Evolutionary conservation across 148 eudicot genomes (phyloP), one percentile per base, ranked within the genome.

Genomic region (Euryodendron excelsum): DNA sequence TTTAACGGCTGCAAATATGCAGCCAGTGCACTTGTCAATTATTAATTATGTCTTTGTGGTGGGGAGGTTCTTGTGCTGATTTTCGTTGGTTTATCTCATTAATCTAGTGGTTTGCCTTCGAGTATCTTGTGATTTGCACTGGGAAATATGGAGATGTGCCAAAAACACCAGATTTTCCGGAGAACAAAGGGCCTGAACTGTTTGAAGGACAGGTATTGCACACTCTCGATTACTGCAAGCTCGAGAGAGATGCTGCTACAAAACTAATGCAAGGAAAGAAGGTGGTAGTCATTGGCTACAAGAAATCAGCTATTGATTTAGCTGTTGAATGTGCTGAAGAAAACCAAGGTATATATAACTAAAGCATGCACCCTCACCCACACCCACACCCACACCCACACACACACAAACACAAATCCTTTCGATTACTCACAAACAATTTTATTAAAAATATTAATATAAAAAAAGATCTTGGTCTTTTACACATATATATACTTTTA

Each of bases 221-320:
- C 65, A 84, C 98, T 7, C 85, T 91, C 76, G 97, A 96, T 50
- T 96, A 96, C 83, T 82, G 97, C 92, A 96, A 96, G 76, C 83
- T 96, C 67, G 85, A 83, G 71, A 56, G 81, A 39, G 89, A 90
- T n/a, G 94, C 86, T 52, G 78, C 92, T 69, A 78, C 85, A 30
- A 52, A 79, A 47, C 86, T 96, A 10, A 64, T 96, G 23, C 78
- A 79, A 76, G 99, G 91, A 27, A 93, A 93, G 73, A 93, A 88
- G 79, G 98, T 93, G 50, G 99, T 88, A 0, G 79, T 96, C 53
- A 81, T 96, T 64, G 99, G 99, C 50, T 93, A 90, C 86, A 96
- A 93, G 81, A 96, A 96, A 86, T 93, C 99, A 4, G 99, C 92
- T 17, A 96, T 96, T 69, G 99, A 96, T 83, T 84, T 96, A 20